phyloP scores from a whole-genome alignment of 345 rosid species.

The Pelargonium nanum region DNA sequence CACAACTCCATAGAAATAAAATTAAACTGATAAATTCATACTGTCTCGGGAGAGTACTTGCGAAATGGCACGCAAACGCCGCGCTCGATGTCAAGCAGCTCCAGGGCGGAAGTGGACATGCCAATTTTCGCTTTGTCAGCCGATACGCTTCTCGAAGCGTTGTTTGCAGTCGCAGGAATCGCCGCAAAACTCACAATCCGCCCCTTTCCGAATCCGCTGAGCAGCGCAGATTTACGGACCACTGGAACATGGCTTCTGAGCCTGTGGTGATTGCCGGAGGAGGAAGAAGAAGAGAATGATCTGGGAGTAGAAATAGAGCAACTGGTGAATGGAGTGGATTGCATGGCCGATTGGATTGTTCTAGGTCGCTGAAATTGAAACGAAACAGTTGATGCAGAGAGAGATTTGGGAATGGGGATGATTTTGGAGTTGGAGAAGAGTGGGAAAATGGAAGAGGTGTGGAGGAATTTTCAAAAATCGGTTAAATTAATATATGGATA shows the following conservation, averaged over 20 bases:
- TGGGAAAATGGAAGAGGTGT: no score
- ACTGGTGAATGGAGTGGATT: neutral
- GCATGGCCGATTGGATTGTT: no score
- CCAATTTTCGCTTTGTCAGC: neutral
- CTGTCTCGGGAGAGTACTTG: constrained; percentile 90
- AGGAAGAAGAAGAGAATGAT: neutral
- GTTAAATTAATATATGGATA: no score
- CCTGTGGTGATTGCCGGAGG: neutral
- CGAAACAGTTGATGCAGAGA: no score
- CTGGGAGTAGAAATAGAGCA: neutral
- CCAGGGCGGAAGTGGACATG: constrained; percentile 61
- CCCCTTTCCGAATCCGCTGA: neutral
- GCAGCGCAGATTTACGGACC: neutral
- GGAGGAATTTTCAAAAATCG: no score
- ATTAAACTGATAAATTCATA: constrained; percentile 25
- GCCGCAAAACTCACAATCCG: neutral
- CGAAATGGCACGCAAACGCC: constrained; percentile 96
- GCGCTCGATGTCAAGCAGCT: constrained; percentile 87
- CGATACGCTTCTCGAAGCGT: no score
- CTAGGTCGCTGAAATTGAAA: no score
- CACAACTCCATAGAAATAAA: neutral
- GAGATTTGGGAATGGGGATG: no score
- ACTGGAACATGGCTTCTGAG: neutral
- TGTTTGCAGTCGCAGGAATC: neutral
- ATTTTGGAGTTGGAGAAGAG: no score